phyloP scores from a whole-genome alignment of 495 filamentous ascomycete species.

The Lentithecium fluviatile region DNA sequence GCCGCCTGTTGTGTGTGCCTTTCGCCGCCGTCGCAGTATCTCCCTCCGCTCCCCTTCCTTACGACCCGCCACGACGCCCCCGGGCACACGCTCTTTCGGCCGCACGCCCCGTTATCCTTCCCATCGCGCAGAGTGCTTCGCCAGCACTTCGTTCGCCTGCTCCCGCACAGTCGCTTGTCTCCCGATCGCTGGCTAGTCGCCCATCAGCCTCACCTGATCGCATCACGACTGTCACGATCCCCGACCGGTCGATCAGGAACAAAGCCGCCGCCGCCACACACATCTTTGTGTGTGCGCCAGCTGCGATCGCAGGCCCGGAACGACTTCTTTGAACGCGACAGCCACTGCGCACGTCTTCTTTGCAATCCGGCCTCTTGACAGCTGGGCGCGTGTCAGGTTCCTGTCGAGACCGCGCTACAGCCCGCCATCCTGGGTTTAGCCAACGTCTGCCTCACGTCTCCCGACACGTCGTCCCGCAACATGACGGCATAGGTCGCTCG shows the following conservation, averaged over 20 bases:
- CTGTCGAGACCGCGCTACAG: not conserved
- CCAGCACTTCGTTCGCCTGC: too few relatives aligned
- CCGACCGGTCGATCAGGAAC: constrained; percentile 20
- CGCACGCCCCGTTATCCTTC: constrained; percentile 19
- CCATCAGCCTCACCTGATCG: constrained; percentile 4
- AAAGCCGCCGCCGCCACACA: constrained; percentile 6
- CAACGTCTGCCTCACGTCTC: constrained; percentile 1
- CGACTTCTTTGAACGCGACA: constrained; percentile 14
- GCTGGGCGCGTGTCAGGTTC: constrained; percentile 13
- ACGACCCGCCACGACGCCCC: constrained; percentile 5
- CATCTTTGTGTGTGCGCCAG: not conserved
- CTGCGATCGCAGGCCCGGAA: constrained; percentile 6
- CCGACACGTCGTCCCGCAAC: constrained; percentile 13
- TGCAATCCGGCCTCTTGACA: constrained; percentile 4
- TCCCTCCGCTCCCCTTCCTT: not conserved
- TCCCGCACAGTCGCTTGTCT: not conserved
- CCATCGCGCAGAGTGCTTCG: constrained; percentile 2
- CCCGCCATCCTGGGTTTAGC: constrained; percentile 12
- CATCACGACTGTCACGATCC: constrained; percentile 1
- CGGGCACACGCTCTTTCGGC: constrained; percentile 28
- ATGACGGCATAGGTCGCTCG: constrained; percentile 31
- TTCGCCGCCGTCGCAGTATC: constrained; percentile 32
- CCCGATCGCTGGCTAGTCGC: too few relatives aligned
- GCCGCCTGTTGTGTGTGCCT: constrained; percentile 6
- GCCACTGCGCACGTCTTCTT: constrained; percentile 20